phyloP scores from a whole-genome alignment of 2,329 filamentous ascomycete genomes.

The Sclerotinia subarctica region DNA sequence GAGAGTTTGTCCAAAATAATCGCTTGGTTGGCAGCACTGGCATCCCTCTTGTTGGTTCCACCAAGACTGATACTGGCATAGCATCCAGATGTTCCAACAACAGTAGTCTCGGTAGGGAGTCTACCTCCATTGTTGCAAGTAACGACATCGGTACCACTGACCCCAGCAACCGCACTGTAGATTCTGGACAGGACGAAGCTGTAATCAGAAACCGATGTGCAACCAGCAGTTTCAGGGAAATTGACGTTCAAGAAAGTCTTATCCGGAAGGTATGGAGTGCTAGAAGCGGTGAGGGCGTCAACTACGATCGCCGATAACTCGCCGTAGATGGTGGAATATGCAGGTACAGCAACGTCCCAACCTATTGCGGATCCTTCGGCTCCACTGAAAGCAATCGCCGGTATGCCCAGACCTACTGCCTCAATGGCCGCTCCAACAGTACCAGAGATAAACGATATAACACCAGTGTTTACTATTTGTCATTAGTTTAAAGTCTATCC shows the following conservation, averaged over 20 bases:
- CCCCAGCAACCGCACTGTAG: background rate
- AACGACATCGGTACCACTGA: background rate
- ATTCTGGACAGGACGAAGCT: constrained; percentile 13
- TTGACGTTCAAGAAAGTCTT: constrained; percentile 8
- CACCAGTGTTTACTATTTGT: constrained; percentile 2
- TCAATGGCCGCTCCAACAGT: constrained; percentile 14
- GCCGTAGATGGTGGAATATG: constrained; percentile 12
- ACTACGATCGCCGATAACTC: background rate
- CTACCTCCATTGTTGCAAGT: constrained; percentile 15
- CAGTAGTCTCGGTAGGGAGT: constrained; percentile 1
- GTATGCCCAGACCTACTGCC: background rate
- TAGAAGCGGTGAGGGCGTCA: background rate
- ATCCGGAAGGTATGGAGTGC: constrained; percentile 1
- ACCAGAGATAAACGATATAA: constrained; percentile 2
- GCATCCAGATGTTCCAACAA: constrained; percentile 7
- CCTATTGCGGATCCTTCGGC: constrained; percentile 3
- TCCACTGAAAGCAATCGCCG: constrained; percentile 12
- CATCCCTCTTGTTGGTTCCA: constrained; percentile 14
- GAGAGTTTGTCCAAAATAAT: constrained; percentile 7
- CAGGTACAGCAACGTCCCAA: background rate
- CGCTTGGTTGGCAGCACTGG: constrained; percentile 5
- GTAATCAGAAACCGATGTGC: background rate
- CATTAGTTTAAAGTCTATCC: background rate
- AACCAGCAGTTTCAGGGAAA: background rate
- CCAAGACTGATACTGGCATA: constrained; percentile 18